Base-by-base conservation (phyloP, 495 filamentous ascomycete species). In the Penicillium subrubescens region DNA sequence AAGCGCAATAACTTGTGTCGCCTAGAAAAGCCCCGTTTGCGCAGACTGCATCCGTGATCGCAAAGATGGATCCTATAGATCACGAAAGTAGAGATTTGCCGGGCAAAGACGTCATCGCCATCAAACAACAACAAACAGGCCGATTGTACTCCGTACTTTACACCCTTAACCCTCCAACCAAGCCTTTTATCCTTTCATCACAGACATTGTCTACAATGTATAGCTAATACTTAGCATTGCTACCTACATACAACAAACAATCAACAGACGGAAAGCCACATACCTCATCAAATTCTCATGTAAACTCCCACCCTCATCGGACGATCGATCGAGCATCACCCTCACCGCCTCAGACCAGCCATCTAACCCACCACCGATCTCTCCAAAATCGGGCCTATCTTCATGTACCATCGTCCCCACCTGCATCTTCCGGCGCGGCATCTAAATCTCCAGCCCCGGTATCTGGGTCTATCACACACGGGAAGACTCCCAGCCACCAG, bases 341-440 rank as follows among this genome's bases (percentile, higher is more conserved):
- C 7, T 52, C 48, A 52, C 48, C 48, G 48, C 48, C 48, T 52
- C 48, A 31, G 25, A 7, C 12, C 46, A 27, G 23, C 25, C 48
- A 52, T 52, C 48, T n/a, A 23, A 21, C 19, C 48, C 15, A 29
- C 21, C 48, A 52, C 48, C 25, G 27, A 50, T 29, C 14, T 8
- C 12, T 17, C 35, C 35, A 15, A 5, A 52, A 31, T 27, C 25
- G 48, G 48, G 48, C 14, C 23, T n/a, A 51, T 27, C 25, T 50
- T 25, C 25, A 52, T 52, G 48, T 52, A 52, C 15, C 48, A 17
- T 31, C 48, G 25, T 31, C 25, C 5, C 0, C 53, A 19, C 21
- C n/a, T 71, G 41, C 65, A 53, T 44, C 51, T 57, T 48, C 50
- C 65, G 27, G 43, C 54, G 12, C 59, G 60, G 37, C 60, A 60